A percentile compares a stretch with the other conserved stretches of the same genome.
Conservation (phyloP, 768 basidiomycete species). For the Agaricus blazei region DNA sequence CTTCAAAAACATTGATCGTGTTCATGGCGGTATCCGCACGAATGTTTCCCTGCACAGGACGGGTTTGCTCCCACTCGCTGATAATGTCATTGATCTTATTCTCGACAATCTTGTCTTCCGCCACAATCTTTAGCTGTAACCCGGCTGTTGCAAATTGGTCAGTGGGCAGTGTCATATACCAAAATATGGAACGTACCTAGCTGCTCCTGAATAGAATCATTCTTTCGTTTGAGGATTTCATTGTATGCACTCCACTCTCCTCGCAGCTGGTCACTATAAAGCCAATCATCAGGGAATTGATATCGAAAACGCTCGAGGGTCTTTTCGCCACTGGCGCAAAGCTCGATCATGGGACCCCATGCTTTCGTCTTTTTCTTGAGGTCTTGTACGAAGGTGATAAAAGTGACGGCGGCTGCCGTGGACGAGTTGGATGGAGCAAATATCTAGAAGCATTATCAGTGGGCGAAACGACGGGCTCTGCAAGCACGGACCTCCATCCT, state of each 20-base stretch:
- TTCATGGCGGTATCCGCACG: conserved; percentile 96
- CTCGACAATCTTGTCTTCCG: conserved; percentile 97
- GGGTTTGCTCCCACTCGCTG: conserved; percentile 91
- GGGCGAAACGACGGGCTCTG: background rate
- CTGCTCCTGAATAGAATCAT: conserved; percentile 97
- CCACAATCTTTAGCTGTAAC: conserved; percentile 98
- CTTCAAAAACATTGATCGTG: conserved; percentile 92
- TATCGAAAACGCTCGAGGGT: conserved; percentile 95
- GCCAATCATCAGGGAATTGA: conserved; percentile 96
- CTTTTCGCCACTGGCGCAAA: conserved; percentile 94
- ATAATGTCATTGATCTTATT: conserved; percentile 91
- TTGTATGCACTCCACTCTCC: conserved; percentile 99
- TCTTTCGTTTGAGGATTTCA: conserved; percentile 96
- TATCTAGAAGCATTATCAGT: conserved; percentile 31
- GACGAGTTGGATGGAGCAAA: conserved; percentile 82
- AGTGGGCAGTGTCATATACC: background rate
- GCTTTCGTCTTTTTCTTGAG: conserved; percentile 93
- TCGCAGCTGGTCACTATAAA: conserved; percentile 94
- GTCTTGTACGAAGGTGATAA: conserved; percentile 99
- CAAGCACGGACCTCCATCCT: conserved; percentile 38
- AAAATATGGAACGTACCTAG: conserved; percentile 57
- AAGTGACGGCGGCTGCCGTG: conserved; percentile 96
- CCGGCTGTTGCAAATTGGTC: conserved; percentile 54
- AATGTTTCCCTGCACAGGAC: conserved; percentile 95
- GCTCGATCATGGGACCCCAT: conserved; percentile 96